Evolutionary conservation across 2,329 filamentous ascomycete genomes (phyloP).

Genomic region (Ophiostoma piceae): DNA sequence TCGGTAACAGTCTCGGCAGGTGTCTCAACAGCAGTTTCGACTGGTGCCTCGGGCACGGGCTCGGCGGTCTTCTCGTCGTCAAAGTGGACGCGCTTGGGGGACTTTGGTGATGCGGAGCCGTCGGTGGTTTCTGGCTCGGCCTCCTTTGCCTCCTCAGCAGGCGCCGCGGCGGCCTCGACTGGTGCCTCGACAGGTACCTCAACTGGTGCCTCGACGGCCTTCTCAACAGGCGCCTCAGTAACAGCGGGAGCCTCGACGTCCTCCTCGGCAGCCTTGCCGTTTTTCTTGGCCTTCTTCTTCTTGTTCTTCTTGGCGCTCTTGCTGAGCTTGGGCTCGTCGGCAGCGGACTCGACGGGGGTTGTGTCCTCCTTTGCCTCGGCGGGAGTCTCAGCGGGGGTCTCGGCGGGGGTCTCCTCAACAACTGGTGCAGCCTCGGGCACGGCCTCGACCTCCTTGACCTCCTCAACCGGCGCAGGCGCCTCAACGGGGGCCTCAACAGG

Average conservation of each 20-base stretch:
- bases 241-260: neutral
- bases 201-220: neutral
- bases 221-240: conserved; percentile 2
- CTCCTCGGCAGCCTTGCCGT: neutral
- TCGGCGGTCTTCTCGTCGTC: conserved; percentile 1
- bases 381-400: too few relatives aligned
- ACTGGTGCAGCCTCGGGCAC: neutral
- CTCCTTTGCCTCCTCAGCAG: conserved; percentile 15
- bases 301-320: conserved; percentile 25
- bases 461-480: conserved; percentile 2
- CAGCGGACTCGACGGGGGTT: conserved; percentile 14
- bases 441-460: neutral
- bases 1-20: neutral
- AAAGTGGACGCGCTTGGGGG: neutral
- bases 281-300: conserved; percentile 24
- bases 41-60: neutral
- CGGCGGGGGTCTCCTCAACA: too few relatives aligned
- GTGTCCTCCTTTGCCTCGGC: conserved; percentile 12
- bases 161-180: conserved; percentile 9
- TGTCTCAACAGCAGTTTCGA: neutral
- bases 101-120: neutral
- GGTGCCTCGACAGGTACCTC: conserved; percentile 7
- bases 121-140: conserved; percentile 7
- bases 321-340: conserved; percentile 24
- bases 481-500: neutral